Evolutionary conservation across 139 green algal genomes (phyloP).

Genomic region (Deuterostichococcus epilithicus): DNA sequence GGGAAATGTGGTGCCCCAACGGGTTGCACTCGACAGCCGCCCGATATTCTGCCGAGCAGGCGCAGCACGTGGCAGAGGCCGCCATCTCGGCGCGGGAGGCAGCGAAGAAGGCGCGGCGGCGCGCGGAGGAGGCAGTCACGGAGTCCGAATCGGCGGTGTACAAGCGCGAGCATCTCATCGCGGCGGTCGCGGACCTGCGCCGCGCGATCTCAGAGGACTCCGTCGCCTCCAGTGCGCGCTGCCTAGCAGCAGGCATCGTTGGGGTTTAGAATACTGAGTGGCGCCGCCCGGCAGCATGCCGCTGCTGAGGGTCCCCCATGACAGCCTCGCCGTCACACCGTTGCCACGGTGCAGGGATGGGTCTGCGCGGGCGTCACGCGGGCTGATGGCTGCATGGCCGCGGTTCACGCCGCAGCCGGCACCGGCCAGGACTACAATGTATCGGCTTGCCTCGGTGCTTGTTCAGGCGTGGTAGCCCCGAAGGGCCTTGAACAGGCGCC

Average conservation of each 20-base stretch:
- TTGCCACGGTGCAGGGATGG: not conserved
- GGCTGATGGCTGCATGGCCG: not conserved
- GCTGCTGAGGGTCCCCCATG: no score
- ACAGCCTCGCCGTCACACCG: no score
- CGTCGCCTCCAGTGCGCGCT: not conserved
- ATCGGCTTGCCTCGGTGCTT: not conserved
- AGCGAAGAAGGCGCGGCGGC: conserved; percentile 1
- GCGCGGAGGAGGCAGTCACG: conserved; percentile 7
- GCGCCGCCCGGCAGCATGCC: no score
- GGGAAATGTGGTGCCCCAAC: not conserved
- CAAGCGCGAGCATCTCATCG: conserved; percentile 10
- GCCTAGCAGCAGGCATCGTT: no score
- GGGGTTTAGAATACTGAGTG: no score
- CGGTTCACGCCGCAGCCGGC: not conserved
- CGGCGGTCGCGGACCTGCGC: not conserved
- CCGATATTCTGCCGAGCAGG: conserved; percentile 4
- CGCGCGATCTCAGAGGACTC: not conserved
- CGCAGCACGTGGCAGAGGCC: conserved; percentile 54
- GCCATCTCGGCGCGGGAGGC: conserved; percentile 44
- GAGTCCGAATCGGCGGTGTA: conserved; percentile 6
- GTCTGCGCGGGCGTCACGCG: not conserved
- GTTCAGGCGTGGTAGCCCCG: no score
- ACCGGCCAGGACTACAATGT: not conserved
- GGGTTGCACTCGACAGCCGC: not conserved
- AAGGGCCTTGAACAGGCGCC: not conserved